These are phyloP conservation scores for Dryas integrifolia DNA, from an alignment of 331 rosid genomes.

Conservation along the genomic window DNA sequence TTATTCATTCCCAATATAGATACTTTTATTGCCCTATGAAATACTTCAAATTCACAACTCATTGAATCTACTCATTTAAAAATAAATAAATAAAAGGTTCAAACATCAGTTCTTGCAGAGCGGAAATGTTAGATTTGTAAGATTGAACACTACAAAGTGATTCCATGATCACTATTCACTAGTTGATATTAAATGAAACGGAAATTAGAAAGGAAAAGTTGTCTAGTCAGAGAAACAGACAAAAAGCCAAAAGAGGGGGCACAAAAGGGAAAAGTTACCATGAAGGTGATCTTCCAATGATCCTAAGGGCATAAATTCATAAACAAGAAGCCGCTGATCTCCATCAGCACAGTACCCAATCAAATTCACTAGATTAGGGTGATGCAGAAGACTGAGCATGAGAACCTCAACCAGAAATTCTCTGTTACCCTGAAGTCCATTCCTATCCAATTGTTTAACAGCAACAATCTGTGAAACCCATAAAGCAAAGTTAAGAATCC, in stretches of 20 bases:
- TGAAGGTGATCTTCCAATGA: slow-evolving; percentile 93
- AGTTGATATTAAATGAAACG: slow-evolving; percentile 23
- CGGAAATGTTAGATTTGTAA: background rate
- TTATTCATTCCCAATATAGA: too few relatives aligned
- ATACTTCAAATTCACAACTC: background rate
- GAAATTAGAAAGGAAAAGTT: background rate
- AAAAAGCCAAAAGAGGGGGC: slow-evolving; percentile 1
- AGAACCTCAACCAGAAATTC: slow-evolving; percentile 94
- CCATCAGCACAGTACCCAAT: slow-evolving; percentile 96
- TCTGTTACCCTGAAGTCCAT: slow-evolving; percentile 92
- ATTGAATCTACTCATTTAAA: background rate
- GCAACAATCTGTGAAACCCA: slow-evolving; percentile 65
- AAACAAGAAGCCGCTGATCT: slow-evolving; percentile 91
- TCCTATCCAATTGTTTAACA: slow-evolving; percentile 86
- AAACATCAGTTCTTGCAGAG: slow-evolving; percentile 1
- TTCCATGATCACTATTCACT: slow-evolving; percentile 2
- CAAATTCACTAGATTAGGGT: slow-evolving; percentile 72
- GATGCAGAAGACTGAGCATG: slow-evolving; percentile 92
- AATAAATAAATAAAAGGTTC: background rate
- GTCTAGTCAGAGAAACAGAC: slow-evolving; percentile 20
- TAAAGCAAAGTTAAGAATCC: slow-evolving; percentile 12
- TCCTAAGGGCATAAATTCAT: slow-evolving; percentile 87
- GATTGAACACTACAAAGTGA: background rate
- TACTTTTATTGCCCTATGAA: background rate
- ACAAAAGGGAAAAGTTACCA: slow-evolving; percentile 41